A percentile compares a stretch with the other conserved stretches of the same genome.
phyloP scores from a whole-genome alignment of 2,329 filamentous ascomycete genomes.

The Penicillium sclerotiorum region DNA sequence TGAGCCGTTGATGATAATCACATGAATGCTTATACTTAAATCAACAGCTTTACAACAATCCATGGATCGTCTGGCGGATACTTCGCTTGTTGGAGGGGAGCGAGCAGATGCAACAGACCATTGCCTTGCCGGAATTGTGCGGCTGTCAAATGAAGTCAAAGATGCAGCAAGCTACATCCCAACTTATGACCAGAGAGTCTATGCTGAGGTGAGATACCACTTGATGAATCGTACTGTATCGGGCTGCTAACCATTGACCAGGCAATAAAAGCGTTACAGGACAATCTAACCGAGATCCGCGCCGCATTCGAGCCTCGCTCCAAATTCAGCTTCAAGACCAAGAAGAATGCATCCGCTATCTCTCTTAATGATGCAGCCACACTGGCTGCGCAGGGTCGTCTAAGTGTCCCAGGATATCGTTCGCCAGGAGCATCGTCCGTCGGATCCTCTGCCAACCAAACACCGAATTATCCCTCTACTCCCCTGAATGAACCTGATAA shows the following conservation, averaged over 20 bases:
- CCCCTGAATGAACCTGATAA: conserved; percentile 39
- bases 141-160: conserved; percentile 79
- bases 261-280: conserved; percentile 78
- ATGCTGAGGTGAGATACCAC: conserved; percentile 65
- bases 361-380: conserved; percentile 61
- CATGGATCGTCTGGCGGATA: conserved; percentile 68
- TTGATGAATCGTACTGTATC: background rate
- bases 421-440: conserved; percentile 47
- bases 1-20: no score
- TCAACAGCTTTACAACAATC: conserved; percentile 71
- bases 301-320: conserved; percentile 70
- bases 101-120: conserved; percentile 79
- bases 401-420: conserved; percentile 45
- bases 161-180: conserved; percentile 82
- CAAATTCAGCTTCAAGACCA: conserved; percentile 80
- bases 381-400: conserved; percentile 52
- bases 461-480: conserved; percentile 40
- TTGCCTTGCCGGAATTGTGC: conserved; percentile 76
- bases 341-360: conserved; percentile 58
- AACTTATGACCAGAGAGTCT: conserved; percentile 85
- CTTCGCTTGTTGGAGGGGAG: conserved; percentile 68
- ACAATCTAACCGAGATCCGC: conserved; percentile 73
- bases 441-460: conserved; percentile 40
- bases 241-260: conserved; percentile 41
- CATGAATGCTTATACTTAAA: background rate